Base-by-base conservation (phyloP, 306 rosid species). In the Spatholobus suberectus region DNA sequence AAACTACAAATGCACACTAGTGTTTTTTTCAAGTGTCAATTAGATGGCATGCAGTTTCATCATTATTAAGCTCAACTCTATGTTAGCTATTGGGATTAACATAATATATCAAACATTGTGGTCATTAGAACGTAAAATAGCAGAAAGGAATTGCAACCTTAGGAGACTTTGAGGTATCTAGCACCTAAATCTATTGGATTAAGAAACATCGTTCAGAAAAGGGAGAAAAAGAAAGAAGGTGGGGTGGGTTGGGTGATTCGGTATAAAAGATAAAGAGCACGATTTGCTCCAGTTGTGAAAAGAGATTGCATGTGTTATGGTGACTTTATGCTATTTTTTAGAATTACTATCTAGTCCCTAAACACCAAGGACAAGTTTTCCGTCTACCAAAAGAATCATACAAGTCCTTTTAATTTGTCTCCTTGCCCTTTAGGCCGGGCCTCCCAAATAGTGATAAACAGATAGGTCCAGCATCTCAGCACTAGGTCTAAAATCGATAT, bases 241-340 rank as follows among this genome's bases (percentile, higher is more conserved):
- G n/a, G n/a, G n/a, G n/a, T n/a, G 13, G 59, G 41, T 61, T 75
- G 80, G 24, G 6, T 61, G 72, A 61, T 76, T 76, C 59, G 44
- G 37, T 47, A 13, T 35, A 65, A 32, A 37, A 8, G 44, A 24
- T 8, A 62, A 65, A 78, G 82, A 77, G 37, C 73, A 77, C 15
- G n/a, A 59, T 47, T 24, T 52, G 59, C n/a, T 13, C 6, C 46
- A 5, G 51, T 44, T 44, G 57, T 17, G 11, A 55, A 21, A 57
- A 57, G 63, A 23, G 27, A 11, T 5, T 59, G 40, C 69, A 11
- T 70, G 5, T 18, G 62, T 6, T 27, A 1, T 29, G 37, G 61
- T 77, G 63, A 78, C 54, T 47, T 32, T 66, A 49, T 67, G 52
- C 27, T 49, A 34, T 63, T 20, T 63, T 63, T 78, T 5, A 21